A percentile compares a stretch with the other conserved stretches of the same genome.
Conservation (phyloP, 2,329 filamentous ascomycete species). For the Alternaria burnsii region DNA sequence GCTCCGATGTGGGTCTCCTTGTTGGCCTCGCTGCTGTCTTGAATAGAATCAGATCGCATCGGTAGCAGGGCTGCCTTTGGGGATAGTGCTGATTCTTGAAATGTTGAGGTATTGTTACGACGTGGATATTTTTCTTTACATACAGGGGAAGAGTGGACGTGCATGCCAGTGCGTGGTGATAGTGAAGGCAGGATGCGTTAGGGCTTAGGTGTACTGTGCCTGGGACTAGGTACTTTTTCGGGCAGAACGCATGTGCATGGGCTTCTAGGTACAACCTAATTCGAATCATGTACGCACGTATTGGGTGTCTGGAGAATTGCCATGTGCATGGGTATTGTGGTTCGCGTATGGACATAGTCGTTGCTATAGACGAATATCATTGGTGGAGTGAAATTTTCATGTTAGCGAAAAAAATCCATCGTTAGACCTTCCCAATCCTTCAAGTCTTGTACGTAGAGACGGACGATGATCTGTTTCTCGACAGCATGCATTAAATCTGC, state of each 20-base stretch:
- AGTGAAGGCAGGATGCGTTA: neutral
- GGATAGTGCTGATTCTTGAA: neutral
- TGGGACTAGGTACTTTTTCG: neutral
- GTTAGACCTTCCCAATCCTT: neutral
- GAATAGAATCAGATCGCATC: neutral
- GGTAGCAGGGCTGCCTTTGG: neutral
- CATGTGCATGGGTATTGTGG: neutral
- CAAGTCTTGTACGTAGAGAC: neutral
- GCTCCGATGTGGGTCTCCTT: neutral
- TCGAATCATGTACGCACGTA: neutral
- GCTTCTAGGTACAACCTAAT: neutral
- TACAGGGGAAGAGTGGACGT: neutral
- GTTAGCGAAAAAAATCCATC: neutral
- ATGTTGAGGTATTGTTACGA: conserved; percentile 1
- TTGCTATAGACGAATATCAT: neutral
- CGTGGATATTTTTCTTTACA: neutral
- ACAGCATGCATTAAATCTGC: too few species aligned
- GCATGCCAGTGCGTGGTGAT: neutral
- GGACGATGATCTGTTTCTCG: too few species aligned
- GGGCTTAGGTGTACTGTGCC: neutral
- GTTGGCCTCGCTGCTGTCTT: neutral
- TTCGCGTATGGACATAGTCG: neutral
- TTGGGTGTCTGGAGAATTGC: neutral
- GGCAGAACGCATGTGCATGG: neutral
- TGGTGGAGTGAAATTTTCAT: neutral